Evolutionary conservation across 148 eudicot species (phyloP).

Genomic region (Rhododendron mucronatum): DNA sequence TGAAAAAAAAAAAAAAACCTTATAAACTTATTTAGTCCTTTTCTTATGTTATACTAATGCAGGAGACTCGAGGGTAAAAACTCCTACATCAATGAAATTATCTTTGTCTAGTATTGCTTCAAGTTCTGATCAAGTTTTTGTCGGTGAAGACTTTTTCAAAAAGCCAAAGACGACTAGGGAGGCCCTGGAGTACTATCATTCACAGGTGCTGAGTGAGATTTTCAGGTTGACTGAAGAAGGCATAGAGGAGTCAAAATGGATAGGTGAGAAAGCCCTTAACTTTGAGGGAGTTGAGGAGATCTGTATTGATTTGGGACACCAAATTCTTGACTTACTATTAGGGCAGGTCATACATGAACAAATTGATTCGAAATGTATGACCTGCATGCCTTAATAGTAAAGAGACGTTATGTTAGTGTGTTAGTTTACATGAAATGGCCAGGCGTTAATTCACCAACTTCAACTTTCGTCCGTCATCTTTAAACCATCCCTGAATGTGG

Average conservation of each 20-base stretch:
- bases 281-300: conserved; percentile 25
- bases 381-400: too few species aligned
- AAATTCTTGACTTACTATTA: conserved; percentile 37
- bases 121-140: neutral
- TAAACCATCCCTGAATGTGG: too few species aligned
- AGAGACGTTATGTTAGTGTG: too few species aligned
- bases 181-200: neutral
- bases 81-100: neutral
- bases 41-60: neutral
- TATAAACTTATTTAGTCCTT: neutral
- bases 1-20: neutral
- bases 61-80: conserved; percentile 9
- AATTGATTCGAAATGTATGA: too few species aligned
- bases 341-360: conserved; percentile 16
- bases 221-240: conserved; percentile 29
- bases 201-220: conserved; percentile 21
- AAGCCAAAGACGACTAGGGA: neutral
- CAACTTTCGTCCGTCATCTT: too few species aligned
- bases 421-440: too few species aligned
- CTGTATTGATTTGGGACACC: conserved; percentile 29
- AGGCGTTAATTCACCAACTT: too few species aligned
- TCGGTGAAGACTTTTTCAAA: neutral
- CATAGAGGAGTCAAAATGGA: conserved; percentile 21
- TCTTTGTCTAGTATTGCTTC: neutral
- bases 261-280: neutral